Percentiles rank a stretch among this genome's conserved stretches.
phyloP scores from a whole-genome alignment of 2,329 filamentous ascomycete genomes.

The Cladophialophora chaetospira region DNA sequence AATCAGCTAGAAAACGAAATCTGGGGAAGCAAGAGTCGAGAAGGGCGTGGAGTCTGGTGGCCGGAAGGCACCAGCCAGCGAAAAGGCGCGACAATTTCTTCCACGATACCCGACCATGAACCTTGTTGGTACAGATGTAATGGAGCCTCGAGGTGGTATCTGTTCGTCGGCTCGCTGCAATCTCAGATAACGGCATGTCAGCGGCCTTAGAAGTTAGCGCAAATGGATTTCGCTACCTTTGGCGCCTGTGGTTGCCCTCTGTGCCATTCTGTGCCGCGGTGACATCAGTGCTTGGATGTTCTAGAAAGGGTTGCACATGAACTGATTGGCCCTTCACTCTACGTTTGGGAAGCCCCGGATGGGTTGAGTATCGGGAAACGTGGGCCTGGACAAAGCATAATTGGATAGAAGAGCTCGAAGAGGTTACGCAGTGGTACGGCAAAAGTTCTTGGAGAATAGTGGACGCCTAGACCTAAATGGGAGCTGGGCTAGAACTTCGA shows the following conservation, averaged over 20 bases:
- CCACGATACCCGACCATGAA: background rate
- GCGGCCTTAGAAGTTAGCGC: background rate
- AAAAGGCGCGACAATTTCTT: background rate
- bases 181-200: background rate
- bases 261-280: background rate
- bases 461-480: too few relatives aligned
- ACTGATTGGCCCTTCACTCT: background rate
- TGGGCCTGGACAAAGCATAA: background rate
- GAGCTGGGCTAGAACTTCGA: too few relatives aligned
- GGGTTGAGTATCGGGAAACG: background rate
- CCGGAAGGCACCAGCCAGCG: too few relatives aligned
- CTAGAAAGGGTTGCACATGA: background rate
- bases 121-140: background rate
- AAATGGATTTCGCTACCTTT: background rate
- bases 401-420: too few relatives aligned
- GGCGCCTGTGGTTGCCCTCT: background rate
- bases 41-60: too few relatives aligned
- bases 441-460: too few relatives aligned
- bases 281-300: background rate
- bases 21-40: background rate
- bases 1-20: too few relatives aligned
- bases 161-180: slow-evolving; percentile 1
- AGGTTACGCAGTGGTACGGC: too few relatives aligned
- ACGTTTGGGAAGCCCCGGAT: background rate
- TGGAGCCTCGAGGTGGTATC: background rate